phyloP scores from a whole-genome alignment of 306 rosid species.

The Aeschynomene evenia region DNA sequence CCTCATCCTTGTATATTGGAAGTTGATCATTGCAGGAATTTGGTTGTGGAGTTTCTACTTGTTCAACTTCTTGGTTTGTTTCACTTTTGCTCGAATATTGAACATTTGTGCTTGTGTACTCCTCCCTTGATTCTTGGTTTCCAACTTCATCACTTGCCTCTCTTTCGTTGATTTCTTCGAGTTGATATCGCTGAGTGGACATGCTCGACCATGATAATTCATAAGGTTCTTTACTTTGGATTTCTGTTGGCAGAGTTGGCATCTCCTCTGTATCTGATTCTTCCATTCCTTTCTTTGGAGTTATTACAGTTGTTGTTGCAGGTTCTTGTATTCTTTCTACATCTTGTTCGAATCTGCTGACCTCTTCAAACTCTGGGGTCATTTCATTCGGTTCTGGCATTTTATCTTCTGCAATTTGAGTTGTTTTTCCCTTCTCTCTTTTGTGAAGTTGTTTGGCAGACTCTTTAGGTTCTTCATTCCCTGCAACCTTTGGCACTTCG shows the following conservation, averaged over 20 bases:
- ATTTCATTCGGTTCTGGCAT: slow-evolving; percentile 16
- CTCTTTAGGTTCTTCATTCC: slow-evolving; percentile 14
- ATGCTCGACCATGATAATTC: slow-evolving; percentile 21
- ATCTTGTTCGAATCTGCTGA: slow-evolving; percentile 7
- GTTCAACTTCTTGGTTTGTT: slow-evolving; percentile 19
- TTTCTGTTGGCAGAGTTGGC: slow-evolving; percentile 3
- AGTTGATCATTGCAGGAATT: background rate
- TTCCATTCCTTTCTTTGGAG: slow-evolving; percentile 1
- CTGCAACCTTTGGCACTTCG: slow-evolving; percentile 5
- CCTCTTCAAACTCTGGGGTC: slow-evolving; percentile 8
- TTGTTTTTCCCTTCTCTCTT: slow-evolving; percentile 9
- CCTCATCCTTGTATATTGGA: background rate
- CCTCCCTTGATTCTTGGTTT: background rate
- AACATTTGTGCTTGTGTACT: background rate
- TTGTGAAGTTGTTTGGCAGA: background rate
- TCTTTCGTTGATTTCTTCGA: background rate
- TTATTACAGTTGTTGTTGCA: background rate
- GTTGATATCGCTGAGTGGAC: slow-evolving; percentile 24
- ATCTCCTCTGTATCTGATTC: slow-evolving; percentile 10
- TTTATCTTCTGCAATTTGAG: slow-evolving; percentile 1
- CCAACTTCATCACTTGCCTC: background rate
- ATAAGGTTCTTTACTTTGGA: slow-evolving; percentile 22
- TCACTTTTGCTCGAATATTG: slow-evolving; percentile 15
- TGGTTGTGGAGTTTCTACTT: slow-evolving; percentile 3
- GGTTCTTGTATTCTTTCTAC: slow-evolving; percentile 17